These are phyloP conservation scores for Fusarium keratoplasticum DNA, from an alignment of 2,329 filamentous ascomycete species.

Conservation along the genomic window DNA sequence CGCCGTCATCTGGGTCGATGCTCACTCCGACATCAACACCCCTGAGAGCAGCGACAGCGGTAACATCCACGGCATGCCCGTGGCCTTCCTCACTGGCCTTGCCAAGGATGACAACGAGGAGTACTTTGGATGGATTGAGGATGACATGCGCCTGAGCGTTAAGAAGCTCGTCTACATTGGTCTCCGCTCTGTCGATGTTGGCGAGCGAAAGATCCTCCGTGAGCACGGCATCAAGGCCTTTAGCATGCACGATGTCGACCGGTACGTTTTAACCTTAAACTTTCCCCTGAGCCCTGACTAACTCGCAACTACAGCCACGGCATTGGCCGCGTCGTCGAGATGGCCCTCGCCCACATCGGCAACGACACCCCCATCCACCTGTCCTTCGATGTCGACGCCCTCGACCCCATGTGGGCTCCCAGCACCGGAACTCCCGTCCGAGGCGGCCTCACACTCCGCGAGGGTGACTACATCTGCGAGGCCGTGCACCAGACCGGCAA, in stretches of 20 bases:
- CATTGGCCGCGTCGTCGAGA: slow-evolving; percentile 95
- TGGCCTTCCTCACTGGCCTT: slow-evolving; percentile 89
- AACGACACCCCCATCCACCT: slow-evolving; percentile 95
- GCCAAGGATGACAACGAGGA: slow-evolving; percentile 80
- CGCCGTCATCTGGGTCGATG: slow-evolving; percentile 98
- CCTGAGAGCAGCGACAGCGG: slow-evolving; percentile 90
- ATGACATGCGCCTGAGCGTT: slow-evolving; percentile 75
- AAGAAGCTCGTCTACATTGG: slow-evolving; percentile 98
- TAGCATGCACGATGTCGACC: slow-evolving; percentile 98
- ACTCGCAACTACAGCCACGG: slow-evolving; percentile 71
- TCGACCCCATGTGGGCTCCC: slow-evolving; percentile 96
- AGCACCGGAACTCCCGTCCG: slow-evolving; percentile 95
- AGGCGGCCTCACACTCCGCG: slow-evolving; percentile 90
- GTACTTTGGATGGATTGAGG: slow-evolving; percentile 89
- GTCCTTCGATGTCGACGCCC: slow-evolving; percentile 95
- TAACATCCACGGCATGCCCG: slow-evolving; percentile 98
- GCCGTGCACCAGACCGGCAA: slow-evolving; percentile 83
- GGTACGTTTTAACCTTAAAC: slow-evolving; percentile 60
- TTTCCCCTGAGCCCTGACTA: neutral
- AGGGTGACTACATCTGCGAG: slow-evolving; percentile 97
- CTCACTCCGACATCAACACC: slow-evolving; percentile 97
- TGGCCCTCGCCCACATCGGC: slow-evolving; percentile 97
- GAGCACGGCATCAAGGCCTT: slow-evolving; percentile 95
- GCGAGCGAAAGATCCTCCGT: slow-evolving; percentile 90
- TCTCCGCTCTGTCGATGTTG: slow-evolving; percentile 89